phyloP scores from a whole-genome alignment of 441 rosid genomes.

The Codiaeum variegatum region DNA sequence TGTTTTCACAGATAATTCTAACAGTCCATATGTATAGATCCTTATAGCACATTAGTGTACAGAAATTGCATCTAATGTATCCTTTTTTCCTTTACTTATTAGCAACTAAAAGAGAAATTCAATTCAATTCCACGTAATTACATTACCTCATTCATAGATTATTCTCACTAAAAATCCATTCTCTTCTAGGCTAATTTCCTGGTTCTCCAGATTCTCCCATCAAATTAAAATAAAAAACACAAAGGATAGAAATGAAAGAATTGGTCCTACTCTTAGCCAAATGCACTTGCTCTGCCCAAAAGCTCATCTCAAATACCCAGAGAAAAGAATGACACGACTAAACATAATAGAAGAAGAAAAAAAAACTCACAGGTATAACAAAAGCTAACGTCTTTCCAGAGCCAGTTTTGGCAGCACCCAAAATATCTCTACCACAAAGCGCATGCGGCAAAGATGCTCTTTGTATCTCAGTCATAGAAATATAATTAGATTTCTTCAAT shows the following conservation, averaged over 20 bases:
- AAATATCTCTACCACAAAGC: constrained; percentile 81
- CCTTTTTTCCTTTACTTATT: not conserved
- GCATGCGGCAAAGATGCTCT: constrained; percentile 83
- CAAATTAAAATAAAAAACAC: not conserved
- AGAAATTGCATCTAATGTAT: not conserved
- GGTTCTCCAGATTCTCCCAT: not conserved
- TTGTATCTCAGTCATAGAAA: constrained; percentile 76
- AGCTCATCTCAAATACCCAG: not conserved
- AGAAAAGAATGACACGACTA: not conserved
- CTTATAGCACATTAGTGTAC: not conserved
- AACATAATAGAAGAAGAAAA: not conserved
- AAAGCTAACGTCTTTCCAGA: constrained; percentile 94
- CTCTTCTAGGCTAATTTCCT: not conserved
- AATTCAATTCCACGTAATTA: not conserved
- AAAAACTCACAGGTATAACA: constrained; percentile 66
- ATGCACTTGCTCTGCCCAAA: not conserved
- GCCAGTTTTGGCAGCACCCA: constrained; percentile 94
- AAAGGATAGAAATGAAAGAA: not conserved
- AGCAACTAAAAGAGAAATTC: not conserved
- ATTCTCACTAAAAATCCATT: constrained; percentile 3
- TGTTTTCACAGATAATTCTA: not conserved
- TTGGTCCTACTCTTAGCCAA: not conserved
- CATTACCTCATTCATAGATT: not conserved
- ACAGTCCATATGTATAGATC: not conserved
- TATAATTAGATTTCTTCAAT: constrained; percentile 44